These are phyloP conservation scores for Trichoderma endophyticum DNA, from an alignment of 2,329 filamentous ascomycete species.

Conservation along the genomic window DNA sequence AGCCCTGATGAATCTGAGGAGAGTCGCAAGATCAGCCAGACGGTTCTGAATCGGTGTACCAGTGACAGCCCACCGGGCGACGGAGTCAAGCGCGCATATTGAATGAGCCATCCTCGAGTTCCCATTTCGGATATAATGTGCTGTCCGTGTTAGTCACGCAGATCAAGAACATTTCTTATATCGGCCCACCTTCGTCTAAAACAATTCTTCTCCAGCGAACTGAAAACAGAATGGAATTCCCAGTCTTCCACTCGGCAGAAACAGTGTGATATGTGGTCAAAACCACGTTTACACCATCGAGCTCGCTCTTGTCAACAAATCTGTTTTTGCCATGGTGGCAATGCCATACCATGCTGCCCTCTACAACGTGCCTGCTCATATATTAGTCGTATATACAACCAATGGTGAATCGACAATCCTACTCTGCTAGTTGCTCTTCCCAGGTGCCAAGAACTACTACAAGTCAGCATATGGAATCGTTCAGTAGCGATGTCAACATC, in stretches of 20 bases:
- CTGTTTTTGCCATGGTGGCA: neutral
- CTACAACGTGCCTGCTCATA: neutral
- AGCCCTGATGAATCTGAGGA: conserved; percentile 34
- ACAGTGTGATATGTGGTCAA: neutral
- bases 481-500: neutral
- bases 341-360: neutral
- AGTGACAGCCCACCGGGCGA: conserved; percentile 44
- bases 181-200: neutral
- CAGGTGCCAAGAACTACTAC: neutral
- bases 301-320: neutral
- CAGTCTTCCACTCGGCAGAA: neutral
- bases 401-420: neutral
- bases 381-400: neutral
- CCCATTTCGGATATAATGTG: conserved; percentile 34
- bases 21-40: conserved; percentile 38
- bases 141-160: neutral
- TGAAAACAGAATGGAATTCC: neutral
- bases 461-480: neutral
- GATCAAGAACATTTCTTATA: neutral
- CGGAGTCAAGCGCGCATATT: conserved; percentile 34
- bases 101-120: conserved; percentile 36
- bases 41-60: conserved; percentile 48
- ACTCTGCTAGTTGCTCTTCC: neutral
- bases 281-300: neutral
- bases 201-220: neutral